These are phyloP conservation scores for Salix viminalis DNA, from an alignment of 345 rosid genomes.

Conservation along the genomic window DNA sequence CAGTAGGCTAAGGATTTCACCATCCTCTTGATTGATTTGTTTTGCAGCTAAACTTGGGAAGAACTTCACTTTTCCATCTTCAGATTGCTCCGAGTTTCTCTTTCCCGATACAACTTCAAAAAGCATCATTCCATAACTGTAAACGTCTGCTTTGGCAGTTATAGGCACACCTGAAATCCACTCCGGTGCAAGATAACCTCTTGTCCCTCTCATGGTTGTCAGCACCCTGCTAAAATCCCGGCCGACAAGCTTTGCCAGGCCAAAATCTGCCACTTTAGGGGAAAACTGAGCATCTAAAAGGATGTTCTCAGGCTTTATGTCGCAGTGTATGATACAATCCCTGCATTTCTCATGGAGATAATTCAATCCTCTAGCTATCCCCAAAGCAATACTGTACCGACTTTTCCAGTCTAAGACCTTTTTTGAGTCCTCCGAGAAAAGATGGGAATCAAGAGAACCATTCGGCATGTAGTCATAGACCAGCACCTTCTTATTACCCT, in stretches of 20 bases:
- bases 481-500: conserved; percentile 53
- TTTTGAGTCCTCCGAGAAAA: conserved; percentile 34
- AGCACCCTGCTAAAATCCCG: conserved; percentile 77
- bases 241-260: conserved; percentile 78
- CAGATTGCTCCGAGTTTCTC: conserved; percentile 59
- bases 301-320: conserved; percentile 85
- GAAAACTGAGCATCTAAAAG: conserved; percentile 57
- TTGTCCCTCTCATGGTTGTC: conserved; percentile 80
- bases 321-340: conserved; percentile 86
- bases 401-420: conserved; percentile 50
- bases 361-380: conserved; percentile 71
- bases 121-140: conserved; percentile 90
- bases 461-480: conserved; percentile 81
- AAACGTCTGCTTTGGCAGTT: conserved; percentile 81
- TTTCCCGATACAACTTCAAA: conserved; percentile 74
- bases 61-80: conserved; percentile 42
- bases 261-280: conserved; percentile 86
- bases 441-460: conserved; percentile 61
- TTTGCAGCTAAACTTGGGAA: conserved; percentile 63
- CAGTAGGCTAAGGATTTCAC: conserved; percentile 44
- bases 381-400: conserved; percentile 63
- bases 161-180: conserved; percentile 86
- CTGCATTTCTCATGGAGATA: conserved; percentile 81
- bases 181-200: conserved; percentile 89
- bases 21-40: conserved; percentile 34